Base-by-base conservation (phyloP, 1,284 basidiomycete species). In the Cutaneotrichosporon sp. region DNA sequence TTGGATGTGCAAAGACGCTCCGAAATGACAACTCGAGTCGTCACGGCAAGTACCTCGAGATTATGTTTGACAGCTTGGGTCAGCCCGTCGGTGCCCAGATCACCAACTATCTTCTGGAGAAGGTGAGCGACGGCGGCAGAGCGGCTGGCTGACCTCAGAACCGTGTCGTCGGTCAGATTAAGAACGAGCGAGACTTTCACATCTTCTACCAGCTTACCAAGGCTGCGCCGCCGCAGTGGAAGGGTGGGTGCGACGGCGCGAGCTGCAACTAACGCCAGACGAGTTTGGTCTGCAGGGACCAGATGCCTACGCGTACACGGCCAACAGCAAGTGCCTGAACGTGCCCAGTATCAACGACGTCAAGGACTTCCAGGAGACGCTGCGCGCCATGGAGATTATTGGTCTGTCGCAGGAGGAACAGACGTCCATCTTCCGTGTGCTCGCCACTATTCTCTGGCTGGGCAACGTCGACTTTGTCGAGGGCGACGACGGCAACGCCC, bases 121-220 rank as follows among this genome's bases (percentile, higher is more conserved):
- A 98, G 76, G 78, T 77, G 20, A 46, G 47, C 15, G 8, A 1
- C n/a, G n/a, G n/a, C n/a, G n/a, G n/a, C n/a, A n/a, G n/a, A n/a
- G n/a, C n/a, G n/a, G 17, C 15, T 4, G 20, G 69, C 50, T 4
- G 4, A 17, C 12, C n/a, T 18, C 58, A 79, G 77, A 88, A 88
- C 50, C 89, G 96, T 60, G 91, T 98, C 13, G 93, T 97, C 5
- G 91, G 92, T 17, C 96, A 99, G 73, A 90, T 98, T 55, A 87
- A 90, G 68, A 88, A 90, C 64, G 96, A 99, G 76, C 84, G 96
- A 58, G 90, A 96, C 74, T 99, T 99, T 75, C 96, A 99, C 73
- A 96, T 99, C 61, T 98, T 99, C 79, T 99, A 98, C 76, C 96
- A 99, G 73, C 94, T 98, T 74, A 97, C 96, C 39, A 98, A 97